Percentiles rank a stretch among this genome's conserved stretches.
phyloP scores from a whole-genome alignment of 2,329 filamentous ascomycete species.

The Diaporthe sp. region DNA sequence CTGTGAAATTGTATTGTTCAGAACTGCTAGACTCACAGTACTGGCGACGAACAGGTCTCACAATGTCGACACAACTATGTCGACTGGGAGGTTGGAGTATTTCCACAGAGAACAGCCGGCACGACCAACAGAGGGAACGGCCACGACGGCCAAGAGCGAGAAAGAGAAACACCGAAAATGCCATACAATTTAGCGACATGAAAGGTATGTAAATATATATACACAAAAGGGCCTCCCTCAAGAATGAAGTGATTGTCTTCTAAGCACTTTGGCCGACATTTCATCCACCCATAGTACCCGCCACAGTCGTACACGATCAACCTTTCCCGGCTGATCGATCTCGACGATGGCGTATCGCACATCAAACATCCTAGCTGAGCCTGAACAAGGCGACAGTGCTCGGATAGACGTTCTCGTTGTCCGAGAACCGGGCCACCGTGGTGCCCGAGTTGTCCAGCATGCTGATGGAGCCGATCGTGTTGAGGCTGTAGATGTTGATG shows the following conservation, averaged over 20 bases:
- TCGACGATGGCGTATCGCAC: not conserved
- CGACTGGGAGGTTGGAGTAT: not conserved
- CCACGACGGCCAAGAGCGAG: not conserved
- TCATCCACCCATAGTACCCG: not conserved
- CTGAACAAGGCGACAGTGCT: conserved; percentile 54
- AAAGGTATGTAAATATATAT: conserved; percentile 16
- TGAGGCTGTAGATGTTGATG: conserved; percentile 59
- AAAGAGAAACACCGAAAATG: not conserved
- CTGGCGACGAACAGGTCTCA: not conserved
- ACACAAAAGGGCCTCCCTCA: not conserved
- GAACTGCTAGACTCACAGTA: not conserved
- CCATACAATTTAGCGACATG: not conserved
- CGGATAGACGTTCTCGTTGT: conserved; percentile 57
- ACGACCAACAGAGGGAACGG: not conserved
- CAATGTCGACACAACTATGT: not conserved
- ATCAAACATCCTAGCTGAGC: conserved; percentile 39
- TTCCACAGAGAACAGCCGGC: not conserved
- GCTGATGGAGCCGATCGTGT: conserved; percentile 58
- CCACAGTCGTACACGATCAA: not conserved
- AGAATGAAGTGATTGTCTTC: not conserved
- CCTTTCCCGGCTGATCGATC: too few relatives aligned
- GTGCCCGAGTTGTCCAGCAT: conserved; percentile 57
- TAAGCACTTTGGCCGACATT: too few relatives aligned
- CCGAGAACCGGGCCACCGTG: conserved; percentile 53
- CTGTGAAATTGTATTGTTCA: too few relatives aligned